Conservation (phyloP, 192 early-diverging fungal species). For the Coemansia guatemalensis region DNA sequence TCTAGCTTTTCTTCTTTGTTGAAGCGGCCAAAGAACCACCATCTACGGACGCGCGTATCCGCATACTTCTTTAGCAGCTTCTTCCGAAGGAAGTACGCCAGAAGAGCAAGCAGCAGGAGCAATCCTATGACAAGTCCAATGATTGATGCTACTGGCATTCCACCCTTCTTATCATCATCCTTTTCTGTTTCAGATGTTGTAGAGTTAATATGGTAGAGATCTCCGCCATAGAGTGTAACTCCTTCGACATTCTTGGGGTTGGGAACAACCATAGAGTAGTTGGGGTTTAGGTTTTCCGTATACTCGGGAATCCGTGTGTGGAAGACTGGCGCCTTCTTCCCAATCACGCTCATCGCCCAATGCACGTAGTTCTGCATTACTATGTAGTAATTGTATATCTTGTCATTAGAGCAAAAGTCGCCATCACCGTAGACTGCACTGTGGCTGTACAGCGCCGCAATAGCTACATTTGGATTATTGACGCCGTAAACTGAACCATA, state of each 20-base stretch:
- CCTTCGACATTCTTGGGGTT: constrained; percentile 4
- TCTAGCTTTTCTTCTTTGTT: constrained; percentile 12
- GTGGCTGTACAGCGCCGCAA: constrained; percentile 46
- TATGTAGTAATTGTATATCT: constrained; percentile 37
- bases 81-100: constrained; percentile 12
- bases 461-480: constrained; percentile 17
- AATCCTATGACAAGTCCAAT: constrained; percentile 15
- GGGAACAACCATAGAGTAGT: constrained; percentile 36
- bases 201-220: constrained; percentile 22
- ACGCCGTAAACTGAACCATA: constrained; percentile 38
- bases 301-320: constrained; percentile 33
- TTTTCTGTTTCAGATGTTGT: not conserved
- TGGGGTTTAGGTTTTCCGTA: constrained; percentile 24
- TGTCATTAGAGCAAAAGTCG: constrained; percentile 14
- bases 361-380: constrained; percentile 42
- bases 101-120: constrained; percentile 13
- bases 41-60: constrained; percentile 24
- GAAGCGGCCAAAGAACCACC: constrained; percentile 42
- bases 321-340: constrained; percentile 27
- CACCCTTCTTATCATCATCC: not conserved
- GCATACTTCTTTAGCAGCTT: constrained; percentile 3
- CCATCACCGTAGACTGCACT: constrained; percentile 20
- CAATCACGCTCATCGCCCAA: constrained; percentile 38
- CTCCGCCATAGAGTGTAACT: constrained; percentile 25
- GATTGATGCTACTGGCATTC: constrained; percentile 13